These are phyloP conservation scores for Ophiostoma sp. DNA, from an alignment of 2,329 filamentous ascomycete species.

Conservation along the genomic window DNA sequence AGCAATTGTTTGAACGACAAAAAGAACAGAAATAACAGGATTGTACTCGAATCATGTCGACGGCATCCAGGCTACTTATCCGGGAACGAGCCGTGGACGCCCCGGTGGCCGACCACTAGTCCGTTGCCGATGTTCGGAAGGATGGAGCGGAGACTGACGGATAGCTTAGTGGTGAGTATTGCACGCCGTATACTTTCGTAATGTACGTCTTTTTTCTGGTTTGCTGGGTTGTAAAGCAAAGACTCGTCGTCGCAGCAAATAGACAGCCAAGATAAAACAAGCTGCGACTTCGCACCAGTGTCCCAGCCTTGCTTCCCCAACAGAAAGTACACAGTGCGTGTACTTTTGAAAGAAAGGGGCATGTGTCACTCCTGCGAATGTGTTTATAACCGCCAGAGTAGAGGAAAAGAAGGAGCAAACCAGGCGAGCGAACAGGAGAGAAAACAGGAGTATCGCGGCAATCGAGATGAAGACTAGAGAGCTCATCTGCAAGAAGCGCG, in stretches of 20 bases:
- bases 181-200: neutral
- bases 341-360: neutral
- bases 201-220: neutral
- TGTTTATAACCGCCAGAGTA: neutral
- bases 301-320: neutral
- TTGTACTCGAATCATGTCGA: neutral
- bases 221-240: neutral
- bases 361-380: neutral
- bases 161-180: neutral
- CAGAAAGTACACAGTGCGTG: neutral
- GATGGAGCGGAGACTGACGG: neutral
- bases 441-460: neutral
- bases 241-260: neutral
- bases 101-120: constrained; percentile 4
- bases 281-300: neutral
- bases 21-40: no score
- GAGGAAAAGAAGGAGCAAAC: neutral
- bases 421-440: neutral
- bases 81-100: neutral
- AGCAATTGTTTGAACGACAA: no score
- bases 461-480: neutral
- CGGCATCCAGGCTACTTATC: neutral
- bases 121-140: neutral
- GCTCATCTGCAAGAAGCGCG: neutral
- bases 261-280: neutral